A percentile compares a stretch with the other conserved stretches of the same genome.
Conservation (phyloP, 2,329 filamentous ascomycete genomes). For the Fusarium duplospermum region DNA sequence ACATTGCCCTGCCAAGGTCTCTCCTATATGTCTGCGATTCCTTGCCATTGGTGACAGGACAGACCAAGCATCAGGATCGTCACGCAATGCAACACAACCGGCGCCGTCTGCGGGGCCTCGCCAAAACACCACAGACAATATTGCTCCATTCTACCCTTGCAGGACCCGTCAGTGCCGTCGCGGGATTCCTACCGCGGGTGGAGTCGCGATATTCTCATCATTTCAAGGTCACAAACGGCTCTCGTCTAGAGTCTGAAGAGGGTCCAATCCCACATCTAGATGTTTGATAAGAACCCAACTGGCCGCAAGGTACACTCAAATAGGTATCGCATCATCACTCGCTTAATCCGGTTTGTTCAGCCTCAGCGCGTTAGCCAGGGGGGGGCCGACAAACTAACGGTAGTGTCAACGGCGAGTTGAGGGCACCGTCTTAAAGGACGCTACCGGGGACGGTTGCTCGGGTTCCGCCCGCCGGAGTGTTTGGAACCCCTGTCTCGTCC, state of each 20-base stretch:
- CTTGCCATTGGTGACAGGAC: neutral
- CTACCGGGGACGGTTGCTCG: conserved; percentile 10
- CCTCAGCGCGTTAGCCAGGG: conserved; percentile 12
- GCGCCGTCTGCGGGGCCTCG: neutral
- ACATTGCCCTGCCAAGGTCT: neutral
- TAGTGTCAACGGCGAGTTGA: conserved; percentile 1
- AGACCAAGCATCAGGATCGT: neutral
- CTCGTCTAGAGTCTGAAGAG: neutral
- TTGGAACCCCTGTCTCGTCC: conserved; percentile 15
- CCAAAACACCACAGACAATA: neutral
- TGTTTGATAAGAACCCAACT: neutral
- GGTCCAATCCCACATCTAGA: neutral
- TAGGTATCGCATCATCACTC: neutral
- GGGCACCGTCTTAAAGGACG: neutral
- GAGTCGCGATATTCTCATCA: neutral
- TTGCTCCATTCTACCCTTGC: neutral
- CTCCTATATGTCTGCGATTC: neutral
- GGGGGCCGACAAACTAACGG: neutral
- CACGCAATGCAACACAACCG: neutral
- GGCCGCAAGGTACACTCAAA: neutral
- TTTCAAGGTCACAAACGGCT: neutral
- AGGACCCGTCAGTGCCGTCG: neutral
- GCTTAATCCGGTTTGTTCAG: neutral
- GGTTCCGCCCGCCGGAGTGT: conserved; percentile 22
- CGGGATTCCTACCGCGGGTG: neutral